Conservation (phyloP, 768 basidiomycete species). For the Hortiboletus campestris region DNA sequence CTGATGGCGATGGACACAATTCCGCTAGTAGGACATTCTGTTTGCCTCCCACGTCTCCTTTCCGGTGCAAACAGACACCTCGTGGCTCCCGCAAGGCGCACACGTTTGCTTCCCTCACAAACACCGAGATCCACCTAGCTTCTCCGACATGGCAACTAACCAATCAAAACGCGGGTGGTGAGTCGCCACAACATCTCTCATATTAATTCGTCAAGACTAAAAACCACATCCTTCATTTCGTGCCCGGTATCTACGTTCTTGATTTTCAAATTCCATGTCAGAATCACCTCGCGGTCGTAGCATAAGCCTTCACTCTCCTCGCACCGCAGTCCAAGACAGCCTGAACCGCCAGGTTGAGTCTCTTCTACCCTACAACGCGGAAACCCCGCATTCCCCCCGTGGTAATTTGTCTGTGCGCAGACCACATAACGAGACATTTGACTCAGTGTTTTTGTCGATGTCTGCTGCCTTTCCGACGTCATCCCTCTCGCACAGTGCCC, state of each 20-base stretch:
- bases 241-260: conserved; percentile 18
- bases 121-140: conserved; percentile 30
- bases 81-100: conserved; percentile 31
- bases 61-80: conserved; percentile 24
- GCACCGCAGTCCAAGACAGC: conserved; percentile 24
- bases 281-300: conserved; percentile 33
- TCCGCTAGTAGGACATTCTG: conserved; percentile 11
- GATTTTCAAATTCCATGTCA: conserved; percentile 21
- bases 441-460: conserved; percentile 23
- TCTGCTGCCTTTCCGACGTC: conserved; percentile 29
- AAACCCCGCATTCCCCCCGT: conserved; percentile 29
- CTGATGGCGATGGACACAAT: conserved; percentile 13
- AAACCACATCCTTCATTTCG: conserved; percentile 22
- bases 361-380: conserved; percentile 32
- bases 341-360: conserved; percentile 18
- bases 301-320: conserved; percentile 33
- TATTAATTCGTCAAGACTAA: conserved; percentile 17
- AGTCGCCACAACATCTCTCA: conserved; percentile 21
- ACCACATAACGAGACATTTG: conserved; percentile 24
- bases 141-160: conserved; percentile 22
- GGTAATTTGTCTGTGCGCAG: conserved; percentile 23
- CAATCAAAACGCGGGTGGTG: conserved; percentile 31
- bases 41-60: conserved; percentile 23
- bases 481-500: conserved; percentile 31
- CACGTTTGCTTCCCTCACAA: conserved; percentile 34